Evolutionary conservation across 2,329 filamentous ascomycete species (phyloP).

Genomic region (Ceratocystis eucalypticola): DNA sequence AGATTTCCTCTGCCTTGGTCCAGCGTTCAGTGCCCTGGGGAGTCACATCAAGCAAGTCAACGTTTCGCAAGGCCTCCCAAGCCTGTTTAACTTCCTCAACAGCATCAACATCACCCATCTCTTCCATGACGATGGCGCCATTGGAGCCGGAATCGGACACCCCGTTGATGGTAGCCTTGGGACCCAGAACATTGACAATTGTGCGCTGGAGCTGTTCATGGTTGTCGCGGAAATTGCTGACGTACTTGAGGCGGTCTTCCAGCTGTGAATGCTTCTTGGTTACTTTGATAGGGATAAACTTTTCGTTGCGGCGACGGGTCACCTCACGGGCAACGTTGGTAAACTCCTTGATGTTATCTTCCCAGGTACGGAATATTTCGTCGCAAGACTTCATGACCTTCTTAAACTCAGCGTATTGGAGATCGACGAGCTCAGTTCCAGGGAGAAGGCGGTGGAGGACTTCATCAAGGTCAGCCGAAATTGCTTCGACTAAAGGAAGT

Average conservation of each 20-base stretch:
- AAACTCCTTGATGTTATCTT: conserved; percentile 93
- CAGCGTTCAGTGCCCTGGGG: conserved; percentile 80
- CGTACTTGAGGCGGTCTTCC: conserved; percentile 83
- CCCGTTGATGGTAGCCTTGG: conserved; percentile 44
- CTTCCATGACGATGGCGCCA: conserved; percentile 64
- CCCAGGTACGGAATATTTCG: conserved; percentile 82
- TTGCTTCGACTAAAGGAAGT: conserved; percentile 87
- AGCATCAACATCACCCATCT: conserved; percentile 93
- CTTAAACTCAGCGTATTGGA: conserved; percentile 84
- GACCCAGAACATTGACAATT: conserved; percentile 90
- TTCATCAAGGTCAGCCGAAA: conserved; percentile 81
- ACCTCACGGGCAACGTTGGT: conserved; percentile 95
- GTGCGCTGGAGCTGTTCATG: conserved; percentile 95
- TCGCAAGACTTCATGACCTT: conserved; percentile 72
- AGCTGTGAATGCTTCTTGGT: conserved; percentile 74
- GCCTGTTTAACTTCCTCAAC: conserved; percentile 92
- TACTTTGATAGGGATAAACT: conserved; percentile 98
- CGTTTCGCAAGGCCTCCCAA: conserved; percentile 85
- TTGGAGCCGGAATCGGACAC: conserved; percentile 31
- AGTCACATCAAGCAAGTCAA: conserved; percentile 87
- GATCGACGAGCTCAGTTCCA: conserved; percentile 76
- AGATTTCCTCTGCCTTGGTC: conserved; percentile 86
- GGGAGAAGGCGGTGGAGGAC: conserved; percentile 75
- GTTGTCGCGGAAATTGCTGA: conserved; percentile 87
- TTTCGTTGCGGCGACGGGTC: conserved; percentile 83